Base-by-base conservation (phyloP, 139 green algal species). In the Edaphochlamys debaryana region DNA sequence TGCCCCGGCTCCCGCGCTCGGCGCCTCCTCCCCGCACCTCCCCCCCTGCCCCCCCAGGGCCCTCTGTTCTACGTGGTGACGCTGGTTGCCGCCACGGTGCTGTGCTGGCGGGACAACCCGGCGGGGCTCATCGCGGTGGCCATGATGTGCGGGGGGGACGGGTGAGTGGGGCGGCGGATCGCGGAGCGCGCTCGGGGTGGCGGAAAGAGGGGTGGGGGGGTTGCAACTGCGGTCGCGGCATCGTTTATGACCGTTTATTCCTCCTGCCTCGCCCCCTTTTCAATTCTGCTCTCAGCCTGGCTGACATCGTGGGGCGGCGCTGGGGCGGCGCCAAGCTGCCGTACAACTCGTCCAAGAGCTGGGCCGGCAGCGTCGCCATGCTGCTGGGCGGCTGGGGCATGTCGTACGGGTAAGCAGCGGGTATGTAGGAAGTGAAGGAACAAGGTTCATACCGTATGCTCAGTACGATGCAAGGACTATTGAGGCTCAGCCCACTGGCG, bases 71-170 rank as follows among this genome's bases (percentile, higher is more conserved):
- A 99, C 82, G 89, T 92, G 30, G 45, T 97, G 4, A 90, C 96
- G 22, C 87, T 99, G 29, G 75, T 93, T 25, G 83, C 85, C 0
- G 84, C 89, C 40, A 97, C 95, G 20, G 25, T 90, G 37, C 58
- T 94, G 32, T 97, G 92, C 85, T 99, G 96, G 96, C 89, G 96
- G 19, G 79, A 91, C 37, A 89, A 45, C 85, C 90, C 91, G 20
- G 48, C 79, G 38, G 87, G 86, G 15, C 62, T 95, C 23, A 58
- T 93, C 22, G 89, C 88, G 13, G 67, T 94, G 11, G 85, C 89
- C 30, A 87, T 97, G 60, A 98, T 99, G 96, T 98, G 96, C 71
- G 96, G 93, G 17, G 96, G 96, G 0, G 96, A 98, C 78, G 96
- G n/a, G n/a, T n/a, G n/a, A n/a, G n/a, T n/a, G n/a, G n/a, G n/a